Evolutionary conservation across 2,329 filamentous ascomycete species (phyloP).

Genomic region (Trichoderma lentiforme): DNA sequence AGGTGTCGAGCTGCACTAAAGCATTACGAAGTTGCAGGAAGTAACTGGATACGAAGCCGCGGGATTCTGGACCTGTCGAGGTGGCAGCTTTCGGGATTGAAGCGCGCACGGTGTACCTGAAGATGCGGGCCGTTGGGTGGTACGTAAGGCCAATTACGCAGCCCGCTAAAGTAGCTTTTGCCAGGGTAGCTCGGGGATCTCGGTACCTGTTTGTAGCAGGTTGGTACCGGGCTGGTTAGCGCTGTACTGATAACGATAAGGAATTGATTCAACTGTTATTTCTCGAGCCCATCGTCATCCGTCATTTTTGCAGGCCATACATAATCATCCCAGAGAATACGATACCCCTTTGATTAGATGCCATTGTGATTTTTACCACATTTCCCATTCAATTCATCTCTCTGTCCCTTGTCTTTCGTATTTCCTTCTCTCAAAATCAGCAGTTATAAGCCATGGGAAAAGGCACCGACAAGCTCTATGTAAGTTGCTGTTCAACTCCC

Average conservation of each 20-base stretch:
- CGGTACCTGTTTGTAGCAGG: not conserved
- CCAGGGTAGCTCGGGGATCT: not conserved
- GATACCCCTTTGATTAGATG: not conserved
- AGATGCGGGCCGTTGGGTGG: conserved; percentile 3
- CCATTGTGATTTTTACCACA: not conserved
- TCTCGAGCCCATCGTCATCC: not conserved
- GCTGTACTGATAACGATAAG: conserved; percentile 18
- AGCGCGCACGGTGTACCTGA: conserved; percentile 15
- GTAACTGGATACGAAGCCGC: not conserved
- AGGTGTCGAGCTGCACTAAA: not conserved
- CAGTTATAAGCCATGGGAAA: conserved; percentile 34
- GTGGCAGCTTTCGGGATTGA: conserved; percentile 15
- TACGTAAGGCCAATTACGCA: conserved; percentile 18
- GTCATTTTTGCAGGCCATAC: not conserved
- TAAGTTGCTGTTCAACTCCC: conserved; percentile 24
- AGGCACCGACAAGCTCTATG: conserved; percentile 47
- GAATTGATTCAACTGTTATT: not conserved
- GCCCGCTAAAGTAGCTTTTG: not conserved
- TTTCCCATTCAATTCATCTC: not conserved
- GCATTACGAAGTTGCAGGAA: not conserved
- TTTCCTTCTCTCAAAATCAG: not conserved
- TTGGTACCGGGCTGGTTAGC: not conserved
- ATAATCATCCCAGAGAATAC: not conserved
- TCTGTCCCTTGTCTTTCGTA: not conserved
- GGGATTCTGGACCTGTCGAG: conserved; percentile 2